Evolutionary conservation across 2,329 filamentous ascomycete genomes (phyloP).

Genomic region (Magnaporthales sp.): DNA sequence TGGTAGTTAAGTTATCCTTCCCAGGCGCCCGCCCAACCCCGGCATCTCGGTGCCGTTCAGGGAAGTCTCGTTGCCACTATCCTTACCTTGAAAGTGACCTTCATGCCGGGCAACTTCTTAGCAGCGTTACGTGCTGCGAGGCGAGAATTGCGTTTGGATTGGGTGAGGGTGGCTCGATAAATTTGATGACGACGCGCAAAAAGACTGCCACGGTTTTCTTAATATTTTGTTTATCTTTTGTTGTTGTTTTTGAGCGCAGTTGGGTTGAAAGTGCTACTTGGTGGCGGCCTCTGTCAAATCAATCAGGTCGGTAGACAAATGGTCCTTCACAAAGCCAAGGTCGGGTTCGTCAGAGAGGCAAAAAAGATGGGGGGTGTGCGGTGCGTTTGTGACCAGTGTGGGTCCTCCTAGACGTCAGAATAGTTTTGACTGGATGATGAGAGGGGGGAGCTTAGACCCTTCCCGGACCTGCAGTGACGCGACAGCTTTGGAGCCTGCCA

Average conservation of each 20-base stretch:
- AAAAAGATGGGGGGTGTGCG: not conserved
- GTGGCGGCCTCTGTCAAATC: not conserved
- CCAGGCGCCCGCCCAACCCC: not conserved
- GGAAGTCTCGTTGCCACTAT: slow-evolving; percentile 7
- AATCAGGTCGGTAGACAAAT: not conserved
- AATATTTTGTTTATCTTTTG: not conserved
- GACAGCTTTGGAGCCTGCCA: not conserved
- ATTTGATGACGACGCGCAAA: not conserved
- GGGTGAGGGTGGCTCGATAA: not conserved
- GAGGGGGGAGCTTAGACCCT: not conserved
- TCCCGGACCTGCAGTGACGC: not conserved
- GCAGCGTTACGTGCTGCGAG: not conserved
- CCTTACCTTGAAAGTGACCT: slow-evolving; percentile 58
- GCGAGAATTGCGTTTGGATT: not conserved
- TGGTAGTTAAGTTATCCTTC: not conserved
- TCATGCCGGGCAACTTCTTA: slow-evolving; percentile 42
- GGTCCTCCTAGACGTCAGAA: not conserved
- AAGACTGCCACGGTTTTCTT: not conserved
- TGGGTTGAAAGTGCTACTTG: slow-evolving; percentile 1
- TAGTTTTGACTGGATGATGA: not conserved
- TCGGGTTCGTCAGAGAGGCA: not conserved
- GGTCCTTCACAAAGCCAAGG: not conserved
- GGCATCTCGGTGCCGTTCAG: not conserved
- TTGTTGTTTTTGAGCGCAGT: not conserved
- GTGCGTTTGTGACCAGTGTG: not conserved